A percentile compares a stretch with the other conserved stretches of the same genome.
Evolutionary conservation across 2,329 filamentous ascomycete genomes (phyloP).

Genomic region (Nannizzia gypsea): DNA sequence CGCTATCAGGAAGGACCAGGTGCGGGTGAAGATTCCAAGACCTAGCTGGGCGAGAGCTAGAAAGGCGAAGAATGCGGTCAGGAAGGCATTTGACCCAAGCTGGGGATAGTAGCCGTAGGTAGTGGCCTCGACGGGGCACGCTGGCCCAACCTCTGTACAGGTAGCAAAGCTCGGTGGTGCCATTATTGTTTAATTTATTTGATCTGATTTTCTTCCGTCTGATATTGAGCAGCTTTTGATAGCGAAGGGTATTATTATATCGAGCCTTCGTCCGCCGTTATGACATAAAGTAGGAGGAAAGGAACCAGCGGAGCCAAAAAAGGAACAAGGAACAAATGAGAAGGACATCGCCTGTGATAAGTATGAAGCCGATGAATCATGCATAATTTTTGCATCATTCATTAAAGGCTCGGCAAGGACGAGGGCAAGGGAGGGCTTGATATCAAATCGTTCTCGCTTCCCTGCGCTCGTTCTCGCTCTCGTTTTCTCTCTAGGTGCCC

Average conservation of each 20-base stretch:
- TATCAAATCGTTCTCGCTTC: not conserved
- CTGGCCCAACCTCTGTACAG: constrained; percentile 9
- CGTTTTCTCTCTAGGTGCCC: constrained; percentile 14
- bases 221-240: not conserved
- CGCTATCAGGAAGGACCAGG: constrained; percentile 45
- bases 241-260: not conserved
- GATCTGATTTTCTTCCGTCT: too few relatives aligned
- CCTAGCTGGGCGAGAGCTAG: constrained; percentile 38
- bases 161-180: constrained; percentile 2
- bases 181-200: not conserved
- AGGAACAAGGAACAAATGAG: constrained; percentile 5
- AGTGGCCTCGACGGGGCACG: constrained; percentile 37
- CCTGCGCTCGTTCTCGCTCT: constrained; percentile 11
- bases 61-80: constrained; percentile 40
- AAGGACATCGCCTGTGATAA: not conserved
- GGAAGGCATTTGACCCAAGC: constrained; percentile 42
- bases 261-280: not conserved
- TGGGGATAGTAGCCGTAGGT: constrained; percentile 45
- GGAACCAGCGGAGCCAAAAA: not conserved
- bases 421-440: not conserved
- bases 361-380: not conserved
- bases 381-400: not conserved
- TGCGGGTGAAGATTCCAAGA: constrained; percentile 40
- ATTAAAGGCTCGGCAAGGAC: not conserved
- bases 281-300: not conserved